Evolutionary conservation across 129 eudicot species (phyloP), one percentile per base, ranked within the genome.

Genomic region (Pseudognaphalium luteoalbum): DNA sequence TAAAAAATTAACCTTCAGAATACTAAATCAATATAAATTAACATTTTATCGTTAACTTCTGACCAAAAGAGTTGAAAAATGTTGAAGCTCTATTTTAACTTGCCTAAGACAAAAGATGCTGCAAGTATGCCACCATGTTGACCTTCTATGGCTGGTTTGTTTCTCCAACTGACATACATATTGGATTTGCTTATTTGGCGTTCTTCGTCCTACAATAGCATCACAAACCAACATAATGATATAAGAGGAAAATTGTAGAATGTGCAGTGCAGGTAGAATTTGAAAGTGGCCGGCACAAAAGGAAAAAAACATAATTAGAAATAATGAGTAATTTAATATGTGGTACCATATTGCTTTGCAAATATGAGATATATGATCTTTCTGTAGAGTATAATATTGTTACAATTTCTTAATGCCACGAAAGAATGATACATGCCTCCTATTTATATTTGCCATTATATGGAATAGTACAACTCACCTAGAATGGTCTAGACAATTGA

Each of bases 91-190:
- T 39, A 35, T 51, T 82, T 25, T 4, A 30, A 81, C 89, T 74
- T 50, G 88, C 98, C 84, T 62, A 92, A 74, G 81, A 92, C 94
- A 67, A 86, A 89, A 9, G 88, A 77, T 32, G 96, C 98, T 63
- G 98, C 96, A 72, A 80, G 76, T 76, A 73, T 28, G 57, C 98
- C 98, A 75, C 98, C 98, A 76, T 90, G 94, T 47, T 72, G 81
- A 63, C 92, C 87, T 85, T 83, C 85, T 51, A 86, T 35, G 62
- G 94, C 98, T 74, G 92, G 94, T 79, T 82, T 77, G 54, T 86
- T 88, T 75, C 85, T 86, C 96, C 98, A 92, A 65, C 81, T 88
- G 59, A 87, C 88, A 42, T 88, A 90, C 76, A 90, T 92, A 70
- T 81, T 88, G 85, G 85, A 79, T 63, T 73, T 82, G 80, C 71